phyloP scores from a whole-genome alignment of 2,329 filamentous ascomycete genomes.

The Alternaria sp. region DNA sequence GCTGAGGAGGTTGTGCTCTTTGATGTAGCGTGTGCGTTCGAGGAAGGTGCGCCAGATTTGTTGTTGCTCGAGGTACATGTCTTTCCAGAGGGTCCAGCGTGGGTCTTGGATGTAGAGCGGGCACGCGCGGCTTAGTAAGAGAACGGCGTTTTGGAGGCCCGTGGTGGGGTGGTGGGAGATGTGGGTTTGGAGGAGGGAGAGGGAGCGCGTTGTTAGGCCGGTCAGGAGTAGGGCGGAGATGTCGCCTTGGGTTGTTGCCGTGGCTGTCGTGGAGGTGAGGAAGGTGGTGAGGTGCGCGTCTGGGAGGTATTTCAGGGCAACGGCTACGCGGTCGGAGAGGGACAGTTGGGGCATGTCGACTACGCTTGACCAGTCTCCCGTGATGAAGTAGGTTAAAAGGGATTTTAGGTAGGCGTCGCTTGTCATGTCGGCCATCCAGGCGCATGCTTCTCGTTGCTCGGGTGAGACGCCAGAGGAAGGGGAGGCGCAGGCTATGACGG shows the following conservation, averaged over 20 bases:
- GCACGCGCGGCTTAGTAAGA: conserved; percentile 76
- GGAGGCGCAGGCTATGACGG: conserved; percentile 58
- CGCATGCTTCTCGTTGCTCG: conserved; percentile 68
- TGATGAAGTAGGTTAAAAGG: conserved; percentile 79
- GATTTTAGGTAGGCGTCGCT: conserved; percentile 82
- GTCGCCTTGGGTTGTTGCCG: conserved; percentile 71
- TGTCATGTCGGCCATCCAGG: conserved; percentile 69
- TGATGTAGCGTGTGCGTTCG: conserved; percentile 78
- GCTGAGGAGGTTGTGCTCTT: conserved; percentile 75
- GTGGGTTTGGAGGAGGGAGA: conserved; percentile 79
- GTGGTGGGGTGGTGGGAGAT: conserved; percentile 70
- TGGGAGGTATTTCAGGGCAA: conserved; percentile 76
- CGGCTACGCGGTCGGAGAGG: conserved; percentile 75
- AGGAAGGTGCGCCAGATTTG: conserved; percentile 75
- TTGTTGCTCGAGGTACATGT: conserved; percentile 75
- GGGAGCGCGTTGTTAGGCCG: conserved; percentile 74
- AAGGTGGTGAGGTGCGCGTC: conserved; percentile 58
- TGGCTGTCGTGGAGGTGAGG: conserved; percentile 62
- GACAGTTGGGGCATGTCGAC: conserved; percentile 77
- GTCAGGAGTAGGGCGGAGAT: conserved; percentile 81
- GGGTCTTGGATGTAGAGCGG: conserved; percentile 80
- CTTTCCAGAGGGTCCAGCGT: conserved; percentile 78
- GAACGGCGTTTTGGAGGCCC: conserved; percentile 79
- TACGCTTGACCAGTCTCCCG: conserved; percentile 77
- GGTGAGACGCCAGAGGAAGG: conserved; percentile 56